These are phyloP conservation scores for Solanum commersonii DNA, from an alignment of 257 asterid genomes.

Conservation along the genomic window DNA sequence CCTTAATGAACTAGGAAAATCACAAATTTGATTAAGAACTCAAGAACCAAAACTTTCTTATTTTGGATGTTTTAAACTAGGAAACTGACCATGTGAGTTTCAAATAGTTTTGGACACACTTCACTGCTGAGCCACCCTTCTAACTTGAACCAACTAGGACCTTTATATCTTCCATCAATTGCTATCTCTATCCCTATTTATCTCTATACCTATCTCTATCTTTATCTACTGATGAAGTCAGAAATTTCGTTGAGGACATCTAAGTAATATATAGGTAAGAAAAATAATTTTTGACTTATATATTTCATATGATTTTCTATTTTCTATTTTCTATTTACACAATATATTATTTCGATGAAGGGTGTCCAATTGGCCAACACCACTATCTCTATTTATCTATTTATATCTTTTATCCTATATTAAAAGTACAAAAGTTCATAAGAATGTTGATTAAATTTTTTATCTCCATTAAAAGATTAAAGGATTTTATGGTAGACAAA, in stretches of 20 bases:
- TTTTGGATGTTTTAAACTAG: neutral
- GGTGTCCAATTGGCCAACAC: no score
- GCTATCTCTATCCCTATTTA: neutral
- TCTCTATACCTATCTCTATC: neutral
- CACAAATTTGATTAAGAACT: neutral
- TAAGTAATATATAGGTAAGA: no score
- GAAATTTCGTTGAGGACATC: neutral
- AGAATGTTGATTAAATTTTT: neutral
- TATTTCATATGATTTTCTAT: neutral
- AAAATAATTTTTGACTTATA: no score
- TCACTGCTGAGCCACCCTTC: neutral
- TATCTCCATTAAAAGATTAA: neutral
- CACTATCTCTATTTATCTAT: no score
- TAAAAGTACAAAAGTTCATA: no score
- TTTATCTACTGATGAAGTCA: no score
- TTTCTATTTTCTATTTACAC: no score
- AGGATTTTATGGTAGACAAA: neutral
- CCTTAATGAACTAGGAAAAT: neutral
- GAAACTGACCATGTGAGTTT: neutral
- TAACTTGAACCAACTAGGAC: neutral
- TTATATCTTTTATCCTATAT: no score
- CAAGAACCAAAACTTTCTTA: neutral
- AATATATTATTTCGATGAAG: no score
- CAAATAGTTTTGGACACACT: neutral
- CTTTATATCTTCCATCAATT: neutral